Evolutionary conservation across 805 yeast genomes (phyloP).

Genomic region (Hanseniaspora mollemarum): DNA sequence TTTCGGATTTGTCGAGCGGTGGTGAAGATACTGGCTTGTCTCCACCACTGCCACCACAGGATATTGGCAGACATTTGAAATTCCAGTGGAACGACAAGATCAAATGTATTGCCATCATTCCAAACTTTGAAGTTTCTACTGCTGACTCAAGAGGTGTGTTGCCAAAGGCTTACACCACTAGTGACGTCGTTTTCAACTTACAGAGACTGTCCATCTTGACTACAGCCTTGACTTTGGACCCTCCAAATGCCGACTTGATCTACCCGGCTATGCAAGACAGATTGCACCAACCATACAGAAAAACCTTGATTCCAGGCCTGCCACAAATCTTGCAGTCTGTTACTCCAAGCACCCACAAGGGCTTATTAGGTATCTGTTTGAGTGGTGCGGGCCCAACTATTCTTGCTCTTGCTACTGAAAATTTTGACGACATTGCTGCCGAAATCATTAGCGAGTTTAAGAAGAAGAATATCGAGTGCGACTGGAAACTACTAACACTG

Average conservation of each 20-base stretch:
- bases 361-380: conserved; percentile 83
- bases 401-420: conserved; percentile 79
- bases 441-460: conserved; percentile 62
- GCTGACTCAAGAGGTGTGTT: conserved; percentile 83
- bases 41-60: conserved; percentile 73
- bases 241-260: conserved; percentile 72
- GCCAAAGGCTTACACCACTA: conserved; percentile 64
- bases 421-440: conserved; percentile 70
- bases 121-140: conserved; percentile 88
- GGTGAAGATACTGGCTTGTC: conserved; percentile 56
- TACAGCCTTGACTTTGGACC: conserved; percentile 73
- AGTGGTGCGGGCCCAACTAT: conserved; percentile 99
- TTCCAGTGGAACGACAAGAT: conserved; percentile 73
- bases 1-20: conserved; percentile 59
- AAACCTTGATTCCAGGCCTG: conserved; percentile 82
- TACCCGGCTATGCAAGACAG: conserved; percentile 94
- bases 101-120: conserved; percentile 83
- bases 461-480: conserved; percentile 55
- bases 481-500: conserved; percentile 73
- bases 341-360: conserved; percentile 72
- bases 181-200: conserved; percentile 81
- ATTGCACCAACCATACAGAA: conserved; percentile 94
- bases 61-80: conserved; percentile 79
- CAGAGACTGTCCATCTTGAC: conserved; percentile 90
- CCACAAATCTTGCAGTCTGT: conserved; percentile 66